Base-by-base conservation (phyloP, 202 grass and related monocot genomes). In the Elaeis oleifera region DNA sequence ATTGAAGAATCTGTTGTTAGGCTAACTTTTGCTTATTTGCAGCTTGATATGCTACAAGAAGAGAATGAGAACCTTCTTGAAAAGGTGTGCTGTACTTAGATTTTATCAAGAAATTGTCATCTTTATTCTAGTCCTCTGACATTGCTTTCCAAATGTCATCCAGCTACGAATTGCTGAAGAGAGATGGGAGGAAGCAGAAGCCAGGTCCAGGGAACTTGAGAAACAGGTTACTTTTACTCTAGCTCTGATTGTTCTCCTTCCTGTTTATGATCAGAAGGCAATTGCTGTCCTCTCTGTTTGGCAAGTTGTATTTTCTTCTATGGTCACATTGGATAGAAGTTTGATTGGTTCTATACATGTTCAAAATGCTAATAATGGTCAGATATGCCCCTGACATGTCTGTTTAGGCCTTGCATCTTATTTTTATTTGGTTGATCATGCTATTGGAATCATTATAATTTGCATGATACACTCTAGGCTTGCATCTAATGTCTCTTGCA, bases 181-280 rank as follows among this genome's bases (percentile, higher is more conserved):
- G 74, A 89, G 71, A 80, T 90, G 70, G 72, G 77, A 81, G 50
- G 84, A 89, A 89, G 90, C 88, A 80, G 88, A 97, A 61, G 94
- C 79, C 6, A 81, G 94, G 71, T 84, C 88, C 49, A 80, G 52
- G 54, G 76, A 83, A 75, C 84, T 92, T 63, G 94, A 92, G 72
- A 89, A 97, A 74, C 94, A 97, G 77, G 94, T 97, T 20, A 69
- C 32, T 59, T 54, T 70, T 67, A 6, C 7, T 64, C 39, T 23
- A 23, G 31, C 4, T 50, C 19, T 20, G 15, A 63, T 23, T 44
- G 36, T 13, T 44, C 8, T 44, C 1, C 0, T 44, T 44, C 7
- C 36, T 44, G 8, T 44, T 44, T 44, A 14, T 13, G 36, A 44
- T 13, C 36, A 44, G 6, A 9, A 44, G 36, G 36, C 36, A 44